A percentile compares a stretch with the other conserved stretches of the same genome.
These are phyloP conservation scores for Paspalum notatum DNA, from an alignment of 176 grass and related monocot genomes.

Conservation along the genomic window DNA sequence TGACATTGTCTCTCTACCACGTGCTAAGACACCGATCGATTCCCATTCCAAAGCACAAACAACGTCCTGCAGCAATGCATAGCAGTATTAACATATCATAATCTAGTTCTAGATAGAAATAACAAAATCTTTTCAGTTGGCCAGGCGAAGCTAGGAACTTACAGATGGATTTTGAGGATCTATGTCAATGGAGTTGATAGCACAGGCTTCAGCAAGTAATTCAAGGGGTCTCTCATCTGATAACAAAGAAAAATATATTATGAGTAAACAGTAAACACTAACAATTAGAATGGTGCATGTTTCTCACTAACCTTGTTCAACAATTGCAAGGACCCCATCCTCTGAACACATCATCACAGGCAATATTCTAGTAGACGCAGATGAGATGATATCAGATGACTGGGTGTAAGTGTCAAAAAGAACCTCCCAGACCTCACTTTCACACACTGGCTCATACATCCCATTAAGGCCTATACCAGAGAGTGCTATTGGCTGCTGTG, in stretches of 20 bases:
- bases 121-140: background rate
- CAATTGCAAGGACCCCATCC: conserved; percentile 84
- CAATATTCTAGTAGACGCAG: conserved; percentile 65
- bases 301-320: conserved; percentile 72
- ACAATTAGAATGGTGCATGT: background rate
- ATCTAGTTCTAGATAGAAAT: background rate
- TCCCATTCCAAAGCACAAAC: conserved; percentile 89
- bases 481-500: conserved; percentile 74
- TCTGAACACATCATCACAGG: conserved; percentile 97
- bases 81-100: conserved; percentile 6
- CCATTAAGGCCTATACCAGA: conserved; percentile 55
- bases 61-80: conserved; percentile 65
- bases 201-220: conserved; percentile 73
- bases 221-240: conserved; percentile 69
- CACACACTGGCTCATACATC: conserved; percentile 40
- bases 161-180: conserved; percentile 90
- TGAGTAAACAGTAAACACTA: background rate
- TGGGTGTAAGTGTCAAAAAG: conserved; percentile 73
- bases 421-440: conserved; percentile 96
- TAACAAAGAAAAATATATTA: conserved; percentile 10
- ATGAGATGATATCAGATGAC: conserved; percentile 61
- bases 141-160: conserved; percentile 36
- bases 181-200: conserved; percentile 95
- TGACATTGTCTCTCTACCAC: conserved; percentile 57
- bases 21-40: conserved; percentile 76